Evolutionary conservation across 495 filamentous ascomycete genomes (phyloP).

Genomic region (Daldinia childiae): DNA sequence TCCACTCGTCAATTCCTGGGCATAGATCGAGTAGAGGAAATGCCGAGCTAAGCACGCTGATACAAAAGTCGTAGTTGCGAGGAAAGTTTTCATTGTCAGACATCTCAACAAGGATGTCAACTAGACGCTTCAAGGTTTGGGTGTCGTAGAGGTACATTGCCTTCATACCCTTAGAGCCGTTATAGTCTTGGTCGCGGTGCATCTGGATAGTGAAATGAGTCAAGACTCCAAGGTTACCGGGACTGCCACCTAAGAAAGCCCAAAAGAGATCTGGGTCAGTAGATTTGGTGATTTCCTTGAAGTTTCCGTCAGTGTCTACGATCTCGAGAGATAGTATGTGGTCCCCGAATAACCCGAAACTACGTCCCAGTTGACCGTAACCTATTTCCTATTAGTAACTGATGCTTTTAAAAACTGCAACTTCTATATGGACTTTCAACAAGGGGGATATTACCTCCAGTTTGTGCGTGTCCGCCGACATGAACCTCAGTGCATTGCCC

Average conservation of each 20-base stretch:
- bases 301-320: slow-evolving; percentile 50
- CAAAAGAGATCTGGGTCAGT: slow-evolving; percentile 53
- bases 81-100: slow-evolving; percentile 52
- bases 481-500: slow-evolving; percentile 55
- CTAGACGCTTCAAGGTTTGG: slow-evolving; percentile 45
- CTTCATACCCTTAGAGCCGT: slow-evolving; percentile 50
- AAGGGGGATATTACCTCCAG: slow-evolving; percentile 43
- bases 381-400: slow-evolving; percentile 31
- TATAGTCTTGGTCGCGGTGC: slow-evolving; percentile 51
- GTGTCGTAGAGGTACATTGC: slow-evolving; percentile 47
- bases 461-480: slow-evolving; percentile 55
- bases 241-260: slow-evolving; percentile 56
- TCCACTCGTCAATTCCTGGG: slow-evolving; percentile 46
- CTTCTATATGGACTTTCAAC: background rate
- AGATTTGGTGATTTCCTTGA: slow-evolving; percentile 50
- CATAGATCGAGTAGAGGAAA: slow-evolving; percentile 46
- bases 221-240: slow-evolving; percentile 55
- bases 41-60: slow-evolving; percentile 53
- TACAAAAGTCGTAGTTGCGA: slow-evolving; percentile 54
- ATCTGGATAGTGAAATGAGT: slow-evolving; percentile 55
- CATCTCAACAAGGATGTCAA: slow-evolving; percentile 53
- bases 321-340: slow-evolving; percentile 52
- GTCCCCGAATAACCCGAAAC: slow-evolving; percentile 56
- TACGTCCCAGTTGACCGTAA: slow-evolving; percentile 53
- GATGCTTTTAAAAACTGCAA: background rate